phyloP scores from a whole-genome alignment of 129 eudicot genomes.

The Silybum marianum region DNA sequence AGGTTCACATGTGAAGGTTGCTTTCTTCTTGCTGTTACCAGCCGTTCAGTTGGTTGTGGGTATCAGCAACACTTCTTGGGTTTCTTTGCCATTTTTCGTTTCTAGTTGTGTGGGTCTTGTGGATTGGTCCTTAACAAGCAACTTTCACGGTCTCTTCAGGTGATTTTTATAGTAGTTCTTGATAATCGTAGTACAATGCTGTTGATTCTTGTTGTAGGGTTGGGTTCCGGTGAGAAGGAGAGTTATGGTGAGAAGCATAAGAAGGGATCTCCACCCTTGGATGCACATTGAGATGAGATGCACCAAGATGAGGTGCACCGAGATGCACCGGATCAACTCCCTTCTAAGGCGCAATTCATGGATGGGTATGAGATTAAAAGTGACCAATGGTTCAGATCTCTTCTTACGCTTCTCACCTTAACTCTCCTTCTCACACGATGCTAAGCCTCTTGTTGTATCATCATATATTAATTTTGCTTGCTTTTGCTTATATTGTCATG shows the following conservation, averaged over 20 bases:
- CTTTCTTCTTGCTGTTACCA: conserved; percentile 78
- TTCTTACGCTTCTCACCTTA: too few species aligned
- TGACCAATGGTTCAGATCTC: too few species aligned
- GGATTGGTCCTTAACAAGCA: conserved; percentile 96
- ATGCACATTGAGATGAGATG: too few species aligned
- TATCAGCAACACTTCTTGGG: conserved; percentile 96
- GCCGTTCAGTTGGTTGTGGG: conserved; percentile 85
- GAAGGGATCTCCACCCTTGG: too few species aligned
- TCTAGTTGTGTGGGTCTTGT: conserved; percentile 97
- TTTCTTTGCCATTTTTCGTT: conserved; percentile 90
- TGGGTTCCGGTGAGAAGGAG: too few species aligned
- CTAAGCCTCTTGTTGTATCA: background rate
- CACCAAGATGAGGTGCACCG: too few species aligned
- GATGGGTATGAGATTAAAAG: too few species aligned
- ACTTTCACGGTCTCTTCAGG: conserved; percentile 97
- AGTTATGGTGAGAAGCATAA: too few species aligned
- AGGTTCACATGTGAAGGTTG: conserved; percentile 85
- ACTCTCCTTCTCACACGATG: too few species aligned
- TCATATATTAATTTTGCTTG: conserved; percentile 24
- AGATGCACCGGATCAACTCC: too few species aligned
- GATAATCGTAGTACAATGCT: background rate
- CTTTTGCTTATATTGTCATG: conserved; percentile 34
- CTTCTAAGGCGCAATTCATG: too few species aligned
- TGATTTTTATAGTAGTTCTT: conserved; percentile 28
- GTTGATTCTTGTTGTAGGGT: too few species aligned